These are phyloP conservation scores for Cryptosporidium bovis DNA, from an alignment of 169 alveolate species.

Conservation along the genomic window DNA sequence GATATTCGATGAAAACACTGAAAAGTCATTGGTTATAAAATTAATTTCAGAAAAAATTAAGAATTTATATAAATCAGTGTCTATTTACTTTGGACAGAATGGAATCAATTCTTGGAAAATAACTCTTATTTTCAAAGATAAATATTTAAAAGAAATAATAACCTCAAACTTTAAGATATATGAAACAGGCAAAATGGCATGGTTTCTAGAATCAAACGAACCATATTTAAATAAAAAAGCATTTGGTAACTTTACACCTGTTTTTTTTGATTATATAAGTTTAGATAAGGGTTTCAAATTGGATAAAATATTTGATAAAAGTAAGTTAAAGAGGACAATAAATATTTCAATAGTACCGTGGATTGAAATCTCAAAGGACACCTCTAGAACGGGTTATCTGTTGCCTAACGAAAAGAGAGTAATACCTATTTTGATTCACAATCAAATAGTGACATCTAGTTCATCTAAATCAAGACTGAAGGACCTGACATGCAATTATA, in stretches of 20 bases:
- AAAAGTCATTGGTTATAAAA: background rate
- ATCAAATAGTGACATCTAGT: conserved; percentile 37
- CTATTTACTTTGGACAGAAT: background rate
- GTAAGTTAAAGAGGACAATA: background rate
- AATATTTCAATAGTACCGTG: conserved; percentile 47
- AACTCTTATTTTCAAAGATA: background rate
- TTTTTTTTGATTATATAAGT: background rate
- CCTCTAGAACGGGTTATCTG: conserved; percentile 45
- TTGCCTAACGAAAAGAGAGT: conserved; percentile 45
- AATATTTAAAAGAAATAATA: background rate
- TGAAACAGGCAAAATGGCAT: conserved; percentile 48
- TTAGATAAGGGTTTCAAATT: background rate
- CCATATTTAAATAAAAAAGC: background rate
- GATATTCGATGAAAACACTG: background rate
- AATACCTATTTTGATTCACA: conserved; percentile 53
- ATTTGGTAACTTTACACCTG: conserved; percentile 9
- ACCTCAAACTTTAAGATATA: background rate
- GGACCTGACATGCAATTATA: conserved; percentile 9
- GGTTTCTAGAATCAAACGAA: background rate
- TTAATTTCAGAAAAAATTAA: background rate
- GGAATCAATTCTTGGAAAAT: conserved; percentile 32
- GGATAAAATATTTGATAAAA: background rate
- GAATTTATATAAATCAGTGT: background rate
- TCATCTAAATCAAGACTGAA: conserved; percentile 11
- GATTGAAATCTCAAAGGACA: conserved; percentile 56